phyloP scores from a whole-genome alignment of 768 basidiomycete genomes.

The Lentinula boryana region DNA sequence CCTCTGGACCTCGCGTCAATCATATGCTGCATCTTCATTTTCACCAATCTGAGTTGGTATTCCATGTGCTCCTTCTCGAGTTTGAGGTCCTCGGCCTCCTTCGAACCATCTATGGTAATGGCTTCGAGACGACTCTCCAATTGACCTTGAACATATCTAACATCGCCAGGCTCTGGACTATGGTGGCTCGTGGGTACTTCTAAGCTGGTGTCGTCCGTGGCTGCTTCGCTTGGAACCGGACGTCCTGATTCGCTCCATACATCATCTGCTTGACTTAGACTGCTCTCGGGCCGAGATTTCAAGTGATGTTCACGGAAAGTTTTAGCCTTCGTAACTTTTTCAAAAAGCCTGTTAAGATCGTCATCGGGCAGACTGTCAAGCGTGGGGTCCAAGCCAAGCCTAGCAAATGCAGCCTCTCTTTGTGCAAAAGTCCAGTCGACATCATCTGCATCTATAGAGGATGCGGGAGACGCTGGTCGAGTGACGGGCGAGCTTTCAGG shows the following conservation, averaged over 20 bases:
- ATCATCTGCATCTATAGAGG: constrained; percentile 64
- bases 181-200: constrained; percentile 54
- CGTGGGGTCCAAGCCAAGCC: constrained; percentile 81
- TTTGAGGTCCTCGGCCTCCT: constrained; percentile 79
- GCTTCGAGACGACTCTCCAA: constrained; percentile 70
- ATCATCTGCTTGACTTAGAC: constrained; percentile 80
- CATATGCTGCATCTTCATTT: constrained; percentile 75
- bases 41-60: constrained; percentile 75
- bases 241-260: constrained; percentile 88
- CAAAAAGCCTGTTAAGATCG: constrained; percentile 89
- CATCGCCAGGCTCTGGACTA: constrained; percentile 59
- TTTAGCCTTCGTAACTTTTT: constrained; percentile 91
- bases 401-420: constrained; percentile 86
- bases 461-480: constrained; percentile 74
- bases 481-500: constrained; percentile 45
- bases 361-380: constrained; percentile 92
- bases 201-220: constrained; percentile 85
- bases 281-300: constrained; percentile 85
- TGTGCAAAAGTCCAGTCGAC: constrained; percentile 98
- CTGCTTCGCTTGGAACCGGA: constrained; percentile 68
- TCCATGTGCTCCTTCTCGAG: constrained; percentile 93
- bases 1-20: constrained; percentile 73
- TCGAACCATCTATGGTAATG: constrained; percentile 35
- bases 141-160: constrained; percentile 70
- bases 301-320: constrained; percentile 76